These are phyloP conservation scores for Clathrospora elynae DNA, from an alignment of 2,329 filamentous ascomycete species.

Conservation along the genomic window DNA sequence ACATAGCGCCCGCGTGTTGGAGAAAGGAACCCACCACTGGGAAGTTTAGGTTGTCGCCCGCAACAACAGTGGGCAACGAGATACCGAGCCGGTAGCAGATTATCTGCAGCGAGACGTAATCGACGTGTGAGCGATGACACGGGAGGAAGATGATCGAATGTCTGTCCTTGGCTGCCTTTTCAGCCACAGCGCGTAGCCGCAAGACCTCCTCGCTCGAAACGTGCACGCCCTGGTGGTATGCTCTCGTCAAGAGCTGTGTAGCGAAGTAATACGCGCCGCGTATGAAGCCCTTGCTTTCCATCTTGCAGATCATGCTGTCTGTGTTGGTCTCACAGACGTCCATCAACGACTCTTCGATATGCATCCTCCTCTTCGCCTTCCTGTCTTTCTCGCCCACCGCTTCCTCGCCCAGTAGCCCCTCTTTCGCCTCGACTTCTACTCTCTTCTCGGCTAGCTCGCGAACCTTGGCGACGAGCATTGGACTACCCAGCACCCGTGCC, in stretches of 20 bases:
- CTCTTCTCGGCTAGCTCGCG: conserved; percentile 75
- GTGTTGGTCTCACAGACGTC: conserved; percentile 86
- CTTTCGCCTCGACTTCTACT: conserved; percentile 74
- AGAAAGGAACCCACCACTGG: conserved; percentile 87
- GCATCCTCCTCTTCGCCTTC: conserved; percentile 65
- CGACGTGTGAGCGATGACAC: conserved; percentile 92
- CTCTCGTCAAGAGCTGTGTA: conserved; percentile 86
- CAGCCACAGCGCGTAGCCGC: conserved; percentile 78
- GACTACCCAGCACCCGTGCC: conserved; percentile 72
- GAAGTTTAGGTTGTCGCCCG: conserved; percentile 95
- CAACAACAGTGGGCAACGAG: conserved; percentile 86
- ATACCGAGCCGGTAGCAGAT: conserved; percentile 94
- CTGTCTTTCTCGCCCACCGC: conserved; percentile 60
- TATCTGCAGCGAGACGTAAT: conserved; percentile 92
- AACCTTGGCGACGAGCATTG: conserved; percentile 76
- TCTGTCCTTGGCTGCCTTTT: conserved; percentile 81
- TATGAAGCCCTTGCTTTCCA: conserved; percentile 94
- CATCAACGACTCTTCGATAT: conserved; percentile 73
- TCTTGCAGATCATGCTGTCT: conserved; percentile 98
- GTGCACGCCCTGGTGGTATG: conserved; percentile 97
- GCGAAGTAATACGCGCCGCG: conserved; percentile 86
- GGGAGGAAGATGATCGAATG: conserved; percentile 96
- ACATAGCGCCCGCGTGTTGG: conserved; percentile 95
- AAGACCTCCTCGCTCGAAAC: conserved; percentile 94
- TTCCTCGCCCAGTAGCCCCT: conserved; percentile 66